Base-by-base conservation (phyloP, 2,329 filamentous ascomycete genomes). In the Pseudogymnoascus sp. region DNA sequence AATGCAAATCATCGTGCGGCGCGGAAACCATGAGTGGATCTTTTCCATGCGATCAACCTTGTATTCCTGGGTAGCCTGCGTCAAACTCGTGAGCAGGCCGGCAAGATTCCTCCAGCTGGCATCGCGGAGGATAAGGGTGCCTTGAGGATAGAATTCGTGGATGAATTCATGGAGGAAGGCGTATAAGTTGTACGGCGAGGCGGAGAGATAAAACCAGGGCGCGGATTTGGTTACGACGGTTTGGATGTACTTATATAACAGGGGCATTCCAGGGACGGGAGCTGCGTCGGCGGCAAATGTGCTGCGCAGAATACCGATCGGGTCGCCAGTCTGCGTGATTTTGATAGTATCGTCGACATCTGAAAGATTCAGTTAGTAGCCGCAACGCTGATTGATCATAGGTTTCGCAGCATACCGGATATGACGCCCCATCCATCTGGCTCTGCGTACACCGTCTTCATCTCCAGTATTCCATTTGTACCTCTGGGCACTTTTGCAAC, bases 331-430 rank as follows among this genome's bases (percentile, higher is more conserved):
- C 74, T 89, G 81, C 0, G 93, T 97, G 68, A 93, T 79, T 76
- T 97, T 97, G 79, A 97, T 96, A 0, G 93, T 96, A 75, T 97
- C 93, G 72, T 97, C 95, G 68, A 97, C 85, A 70, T 97, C 93
- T 87, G 59, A 35, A 37, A 15, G 13, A 44, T n/a, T 21, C 29
- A 33, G 29, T 56, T 56, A 56, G 50, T 21, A 19, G 17, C 29
- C 10, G 29, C 15, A 42, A 17, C 10, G 23, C 26, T 5, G 26
- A 13, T 56, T 21, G 29, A 35, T 19, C 38, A 60, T 17, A 17
- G 29, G 23, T 4, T 46, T 3, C n/a, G 19, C n/a, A 23, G 53
- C 76, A 61, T 75, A 87, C 85, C 85, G 40, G 89, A 93, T 67
- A 97, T 87, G 11, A 97, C 77, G 11, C 85, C 85, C 92, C 92